Conservation (phyloP, 805 yeast genomes). For the Geotrichum ghanense region DNA sequence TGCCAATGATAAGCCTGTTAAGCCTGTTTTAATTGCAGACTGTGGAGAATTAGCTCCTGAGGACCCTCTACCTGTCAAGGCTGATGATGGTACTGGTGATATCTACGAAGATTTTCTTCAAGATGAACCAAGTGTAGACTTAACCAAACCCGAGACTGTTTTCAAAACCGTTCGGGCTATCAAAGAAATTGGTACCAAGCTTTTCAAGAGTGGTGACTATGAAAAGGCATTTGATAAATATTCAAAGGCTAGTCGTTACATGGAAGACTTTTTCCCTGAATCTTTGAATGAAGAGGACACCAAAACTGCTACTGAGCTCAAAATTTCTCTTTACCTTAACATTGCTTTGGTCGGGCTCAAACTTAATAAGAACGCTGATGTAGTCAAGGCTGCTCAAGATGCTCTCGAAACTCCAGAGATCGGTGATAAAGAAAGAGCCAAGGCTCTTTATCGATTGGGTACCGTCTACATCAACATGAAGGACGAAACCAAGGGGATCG, state of each 20-base stretch:
- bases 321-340: conserved; percentile 57
- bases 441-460: conserved; percentile 82
- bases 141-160: conserved; percentile 51
- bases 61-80: conserved; percentile 33
- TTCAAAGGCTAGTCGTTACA: conserved; percentile 56
- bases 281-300: conserved; percentile 35
- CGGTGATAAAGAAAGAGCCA: conserved; percentile 61
- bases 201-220: conserved; percentile 54
- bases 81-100: conserved; percentile 84
- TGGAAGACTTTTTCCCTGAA: conserved; percentile 64
- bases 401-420: conserved; percentile 49
- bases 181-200: conserved; percentile 68
- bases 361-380: conserved; percentile 40
- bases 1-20: conserved; percentile 56
- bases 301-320: conserved; percentile 43
- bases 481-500: conserved; percentile 60
- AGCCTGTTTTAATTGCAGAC: conserved; percentile 59
- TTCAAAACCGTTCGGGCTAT: conserved; percentile 51
- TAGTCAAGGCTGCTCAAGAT: conserved; percentile 47
- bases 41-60: conserved; percentile 69
- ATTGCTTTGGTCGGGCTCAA: conserved; percentile 66
- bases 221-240: conserved; percentile 56
- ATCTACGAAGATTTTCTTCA: conserved; percentile 61
- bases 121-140: conserved; percentile 59
- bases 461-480: conserved; percentile 52